A percentile compares a stretch with the other conserved stretches of the same genome.
Evolutionary conservation across 805 yeast species (phyloP).

Genomic region (Candida maesae): DNA sequence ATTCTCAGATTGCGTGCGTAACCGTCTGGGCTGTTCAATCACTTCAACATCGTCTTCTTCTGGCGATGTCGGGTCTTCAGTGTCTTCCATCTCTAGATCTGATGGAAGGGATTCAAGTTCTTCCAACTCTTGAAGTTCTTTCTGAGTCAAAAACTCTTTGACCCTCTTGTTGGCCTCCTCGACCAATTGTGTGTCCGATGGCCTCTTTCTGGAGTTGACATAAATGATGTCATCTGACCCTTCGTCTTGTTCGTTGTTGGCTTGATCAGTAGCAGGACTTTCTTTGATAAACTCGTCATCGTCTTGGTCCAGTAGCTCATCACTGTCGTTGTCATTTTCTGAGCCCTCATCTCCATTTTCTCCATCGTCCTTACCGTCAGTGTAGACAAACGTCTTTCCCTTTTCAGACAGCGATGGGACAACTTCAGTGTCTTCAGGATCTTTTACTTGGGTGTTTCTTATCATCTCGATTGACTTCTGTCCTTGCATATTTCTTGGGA

Average conservation of each 20-base stretch:
- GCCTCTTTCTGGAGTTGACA: conserved; percentile 1
- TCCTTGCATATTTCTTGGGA: conserved; percentile 26
- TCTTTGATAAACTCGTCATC: not conserved
- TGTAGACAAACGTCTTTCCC: conserved; percentile 7
- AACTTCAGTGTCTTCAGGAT: conserved; percentile 4
- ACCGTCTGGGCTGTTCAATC: not conserved
- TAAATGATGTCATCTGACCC: not conserved
- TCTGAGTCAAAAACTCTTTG: conserved; percentile 1
- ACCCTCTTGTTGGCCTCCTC: conserved; percentile 3
- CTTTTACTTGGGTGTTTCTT: conserved; percentile 3
- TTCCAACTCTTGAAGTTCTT: conserved; percentile 2
- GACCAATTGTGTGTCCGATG: conserved; percentile 9
- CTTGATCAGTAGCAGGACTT: no score
- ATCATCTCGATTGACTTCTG: conserved; percentile 9
- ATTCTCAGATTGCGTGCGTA: no score
- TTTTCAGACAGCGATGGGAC: conserved; percentile 1
- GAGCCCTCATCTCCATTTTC: conserved; percentile 5
- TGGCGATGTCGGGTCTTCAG: not conserved
- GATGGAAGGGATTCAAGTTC: conserved; percentile 1
- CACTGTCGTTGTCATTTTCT: conserved; percentile 8
- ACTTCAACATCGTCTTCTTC: not conserved
- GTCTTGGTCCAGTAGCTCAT: not conserved
- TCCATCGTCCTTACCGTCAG: conserved; percentile 4
- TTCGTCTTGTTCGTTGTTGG: no score
- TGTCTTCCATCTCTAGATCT: not conserved